Base-by-base conservation (phyloP, 2,329 filamentous ascomycete species). In the Nemania bipapillata region DNA sequence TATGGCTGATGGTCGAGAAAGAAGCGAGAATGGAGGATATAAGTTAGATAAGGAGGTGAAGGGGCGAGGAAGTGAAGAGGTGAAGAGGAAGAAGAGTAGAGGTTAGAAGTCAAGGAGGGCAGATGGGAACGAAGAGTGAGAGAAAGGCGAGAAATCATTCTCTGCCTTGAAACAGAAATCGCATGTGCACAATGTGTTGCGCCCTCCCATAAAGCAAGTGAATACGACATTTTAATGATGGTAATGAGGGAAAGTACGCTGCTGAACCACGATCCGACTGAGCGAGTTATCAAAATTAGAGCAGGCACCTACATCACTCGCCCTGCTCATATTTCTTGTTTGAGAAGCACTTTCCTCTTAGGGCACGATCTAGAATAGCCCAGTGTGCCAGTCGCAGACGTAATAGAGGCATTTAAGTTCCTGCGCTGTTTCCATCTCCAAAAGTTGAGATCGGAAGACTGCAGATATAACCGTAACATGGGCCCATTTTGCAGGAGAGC, bases 41-140 rank as follows among this genome's bases (percentile, higher is more conserved):
- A 12, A 54, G 20, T 26, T 54, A 55, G 54, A 32, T 35, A 49
- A 54, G 49, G 26, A 37, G 50, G 53, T 30, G 49, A 55, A n/a
- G 37, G 35, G 53, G 52, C 15, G 30, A 53, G 17, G 49, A 28
- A n/a, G 17, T n/a, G 59, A 28, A 17, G 17, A 6, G 59, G 40
- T 57, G 59, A 58, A 66, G 69, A 68, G 49, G 45, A 63, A 70
- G 65, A 62, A 54, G 57, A 53, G 58, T 55, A 42, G 59, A 58
- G 53, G 61, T 64, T 53, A 60, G 64, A 42, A 72, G 49, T 57
- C 45, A 47, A 65, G 12, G 55, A 45, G 60, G 37, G 60, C 12
- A 17, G 26, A 26, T 32, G 66, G 49, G 62, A 68, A 65, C 61
- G 66, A 30, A 57, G 32, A 64, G 28, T 61, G 58, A 56, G 58